phyloP scores from a whole-genome alignment of 1,284 basidiomycete genomes.

The Ceraceosorus guamensis region DNA sequence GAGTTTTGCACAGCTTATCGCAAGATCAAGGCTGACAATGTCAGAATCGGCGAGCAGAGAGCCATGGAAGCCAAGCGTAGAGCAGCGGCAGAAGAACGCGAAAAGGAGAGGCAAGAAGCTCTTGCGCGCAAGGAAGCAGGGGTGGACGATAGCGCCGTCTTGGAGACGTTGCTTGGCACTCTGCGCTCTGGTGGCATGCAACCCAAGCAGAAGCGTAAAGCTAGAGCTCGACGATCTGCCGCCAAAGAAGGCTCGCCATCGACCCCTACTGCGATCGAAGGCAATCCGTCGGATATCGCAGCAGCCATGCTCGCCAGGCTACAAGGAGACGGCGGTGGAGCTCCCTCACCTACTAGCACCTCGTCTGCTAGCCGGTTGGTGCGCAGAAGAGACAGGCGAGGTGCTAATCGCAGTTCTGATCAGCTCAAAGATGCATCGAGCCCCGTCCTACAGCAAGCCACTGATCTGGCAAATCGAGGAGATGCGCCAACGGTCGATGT shows the following conservation, averaged over 20 bases:
- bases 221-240: constrained; percentile 13
- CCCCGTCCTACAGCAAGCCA: no score
- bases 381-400: constrained; percentile 8
- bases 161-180: constrained; percentile 44
- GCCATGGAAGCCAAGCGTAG: constrained; percentile 40
- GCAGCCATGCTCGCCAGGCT: constrained; percentile 42
- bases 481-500: not conserved
- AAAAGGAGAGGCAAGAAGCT: constrained; percentile 39
- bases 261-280: constrained; percentile 2
- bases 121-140: constrained; percentile 41
- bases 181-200: constrained; percentile 37
- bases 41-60: constrained; percentile 39
- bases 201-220: constrained; percentile 37
- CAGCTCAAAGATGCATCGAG: no score
- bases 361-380: constrained; percentile 9
- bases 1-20: constrained; percentile 46
- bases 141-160: constrained; percentile 41
- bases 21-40: constrained; percentile 44
- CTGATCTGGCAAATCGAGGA: no score
- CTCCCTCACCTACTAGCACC: not conserved
- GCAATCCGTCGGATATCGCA: constrained; percentile 32
- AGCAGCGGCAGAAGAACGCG: constrained; percentile 43
- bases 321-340: constrained; percentile 20
- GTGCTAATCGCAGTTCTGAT: no score
- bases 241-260: not conserved